Evolutionary conservation across 768 basidiomycete species (phyloP).

Genomic region (Russula emetica): DNA sequence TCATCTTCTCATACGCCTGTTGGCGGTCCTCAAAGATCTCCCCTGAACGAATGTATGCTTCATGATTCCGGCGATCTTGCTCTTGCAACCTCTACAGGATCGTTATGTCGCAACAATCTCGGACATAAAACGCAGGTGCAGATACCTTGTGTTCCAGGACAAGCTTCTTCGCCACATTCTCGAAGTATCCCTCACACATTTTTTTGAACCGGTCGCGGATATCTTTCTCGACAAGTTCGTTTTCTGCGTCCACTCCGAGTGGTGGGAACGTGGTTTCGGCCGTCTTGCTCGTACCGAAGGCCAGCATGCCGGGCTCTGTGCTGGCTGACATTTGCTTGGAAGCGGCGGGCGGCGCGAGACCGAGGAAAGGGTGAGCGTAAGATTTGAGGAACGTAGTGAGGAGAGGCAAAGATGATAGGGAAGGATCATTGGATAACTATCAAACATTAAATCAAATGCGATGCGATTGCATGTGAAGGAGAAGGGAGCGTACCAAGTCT

Average conservation of each 20-base stretch:
- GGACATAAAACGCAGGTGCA: conserved; percentile 3
- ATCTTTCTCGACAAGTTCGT: conserved; percentile 81
- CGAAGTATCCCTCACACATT: conserved; percentile 93
- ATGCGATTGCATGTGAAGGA: conserved; percentile 5
- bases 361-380: conserved; percentile 85
- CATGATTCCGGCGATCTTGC: conserved; percentile 94
- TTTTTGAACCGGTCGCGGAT: conserved; percentile 84
- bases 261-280: conserved; percentile 37
- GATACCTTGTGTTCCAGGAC: conserved; percentile 85
- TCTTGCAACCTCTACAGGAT: conserved; percentile 80
- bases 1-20: conserved; percentile 99
- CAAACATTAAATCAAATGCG: conserved; percentile 15
- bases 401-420: conserved; percentile 81
- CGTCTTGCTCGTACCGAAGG: conserved; percentile 34
- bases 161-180: conserved; percentile 85
- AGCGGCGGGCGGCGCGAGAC: conserved; percentile 51
- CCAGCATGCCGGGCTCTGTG: conserved; percentile 54
- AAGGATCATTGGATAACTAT: conserved; percentile 85
- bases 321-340: conserved; percentile 56
- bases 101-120: background rate
- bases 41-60: conserved; percentile 98
- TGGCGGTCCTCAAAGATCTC: conserved; percentile 99
- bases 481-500: conserved; percentile 61
- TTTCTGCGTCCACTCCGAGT: conserved; percentile 42
- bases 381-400: conserved; percentile 90